Percentiles rank a stretch among this genome's conserved stretches.
Evolutionary conservation across 2,329 filamentous ascomycete species (phyloP).

Genomic region (Delphinella strobiligena): DNA sequence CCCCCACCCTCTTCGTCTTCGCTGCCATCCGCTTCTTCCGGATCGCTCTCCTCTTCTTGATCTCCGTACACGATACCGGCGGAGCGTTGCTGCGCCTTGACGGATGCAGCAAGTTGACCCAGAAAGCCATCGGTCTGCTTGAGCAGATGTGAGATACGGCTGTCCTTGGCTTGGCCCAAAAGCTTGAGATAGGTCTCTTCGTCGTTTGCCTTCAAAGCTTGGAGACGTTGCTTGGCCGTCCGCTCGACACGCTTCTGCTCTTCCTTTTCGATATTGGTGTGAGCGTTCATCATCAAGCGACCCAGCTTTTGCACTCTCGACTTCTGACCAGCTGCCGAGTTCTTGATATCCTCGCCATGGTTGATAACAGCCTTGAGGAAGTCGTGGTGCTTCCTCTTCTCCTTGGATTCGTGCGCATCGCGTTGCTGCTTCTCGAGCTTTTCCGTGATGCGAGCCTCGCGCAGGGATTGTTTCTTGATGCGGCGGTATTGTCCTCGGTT

Average conservation of each 20-base stretch:
- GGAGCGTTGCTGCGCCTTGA: constrained; percentile 84
- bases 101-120: constrained; percentile 85
- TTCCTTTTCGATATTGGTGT: constrained; percentile 96
- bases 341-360: constrained; percentile 67
- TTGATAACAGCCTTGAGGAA: constrained; percentile 78
- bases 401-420: constrained; percentile 85
- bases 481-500: constrained; percentile 84
- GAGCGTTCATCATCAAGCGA: constrained; percentile 76
- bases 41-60: constrained; percentile 39
- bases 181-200: constrained; percentile 98
- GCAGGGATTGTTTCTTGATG: constrained; percentile 92
- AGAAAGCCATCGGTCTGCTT: constrained; percentile 97
- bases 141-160: constrained; percentile 92
- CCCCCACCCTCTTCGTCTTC: constrained; percentile 58
- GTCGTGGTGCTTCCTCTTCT: constrained; percentile 94
- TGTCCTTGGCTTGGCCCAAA: constrained; percentile 97
- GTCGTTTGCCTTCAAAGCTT: constrained; percentile 96
- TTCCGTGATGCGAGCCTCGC: constrained; percentile 93
- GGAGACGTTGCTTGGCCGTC: constrained; percentile 97
- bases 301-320: constrained; percentile 75
- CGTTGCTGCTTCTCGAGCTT: constrained; percentile 98
- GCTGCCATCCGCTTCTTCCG: constrained; percentile 52
- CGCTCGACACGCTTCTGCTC: constrained; percentile 97
- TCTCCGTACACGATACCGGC: constrained; percentile 68
- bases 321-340: constrained; percentile 53